Conservation (phyloP, 169 alveolate species). For the Plasmodium relictum region DNA sequence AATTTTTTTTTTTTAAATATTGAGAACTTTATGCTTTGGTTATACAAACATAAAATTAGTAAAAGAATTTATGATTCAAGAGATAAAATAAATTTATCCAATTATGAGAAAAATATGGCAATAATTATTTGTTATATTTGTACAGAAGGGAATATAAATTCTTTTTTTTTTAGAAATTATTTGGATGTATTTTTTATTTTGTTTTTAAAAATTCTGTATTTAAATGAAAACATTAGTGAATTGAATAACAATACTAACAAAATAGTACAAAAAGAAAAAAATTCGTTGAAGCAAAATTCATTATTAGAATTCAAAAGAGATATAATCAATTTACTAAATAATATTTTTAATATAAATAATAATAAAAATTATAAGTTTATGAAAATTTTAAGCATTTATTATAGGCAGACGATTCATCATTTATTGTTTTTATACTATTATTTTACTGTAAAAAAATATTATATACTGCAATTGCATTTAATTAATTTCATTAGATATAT, state of each 20-base stretch:
- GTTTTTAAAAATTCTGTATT: slow-evolving; percentile 37
- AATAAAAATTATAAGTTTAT: slow-evolving; percentile 20
- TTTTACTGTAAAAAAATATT: slow-evolving; percentile 62
- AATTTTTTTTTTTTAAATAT: slow-evolving; percentile 28
- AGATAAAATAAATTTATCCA: slow-evolving; percentile 20
- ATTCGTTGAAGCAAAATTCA: slow-evolving; percentile 15
- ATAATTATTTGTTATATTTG: slow-evolving; percentile 69
- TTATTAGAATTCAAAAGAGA: slow-evolving; percentile 55
- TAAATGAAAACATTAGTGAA: slow-evolving; percentile 39
- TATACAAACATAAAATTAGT: slow-evolving; percentile 52
- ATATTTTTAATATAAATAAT: slow-evolving; percentile 22
- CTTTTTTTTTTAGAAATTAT: slow-evolving; percentile 53
- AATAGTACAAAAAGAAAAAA: slow-evolving; percentile 17
- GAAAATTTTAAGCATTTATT: slow-evolving; percentile 33
- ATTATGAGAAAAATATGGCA: slow-evolving; percentile 45
- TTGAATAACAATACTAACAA: not conserved
- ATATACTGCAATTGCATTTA: slow-evolving; percentile 40
- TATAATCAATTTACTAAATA: slow-evolving; percentile 3
- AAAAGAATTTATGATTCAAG: slow-evolving; percentile 26
- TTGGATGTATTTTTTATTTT: slow-evolving; percentile 60
- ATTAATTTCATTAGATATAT: slow-evolving; percentile 27
- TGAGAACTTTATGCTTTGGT: slow-evolving; percentile 66
- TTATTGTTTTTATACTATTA: slow-evolving; percentile 50
- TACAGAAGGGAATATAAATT: slow-evolving; percentile 66
- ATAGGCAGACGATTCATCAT: slow-evolving; percentile 46